These are phyloP conservation scores for Lentinula raphanica DNA, from an alignment of 768 basidiomycete genomes.

Conservation along the genomic window DNA sequence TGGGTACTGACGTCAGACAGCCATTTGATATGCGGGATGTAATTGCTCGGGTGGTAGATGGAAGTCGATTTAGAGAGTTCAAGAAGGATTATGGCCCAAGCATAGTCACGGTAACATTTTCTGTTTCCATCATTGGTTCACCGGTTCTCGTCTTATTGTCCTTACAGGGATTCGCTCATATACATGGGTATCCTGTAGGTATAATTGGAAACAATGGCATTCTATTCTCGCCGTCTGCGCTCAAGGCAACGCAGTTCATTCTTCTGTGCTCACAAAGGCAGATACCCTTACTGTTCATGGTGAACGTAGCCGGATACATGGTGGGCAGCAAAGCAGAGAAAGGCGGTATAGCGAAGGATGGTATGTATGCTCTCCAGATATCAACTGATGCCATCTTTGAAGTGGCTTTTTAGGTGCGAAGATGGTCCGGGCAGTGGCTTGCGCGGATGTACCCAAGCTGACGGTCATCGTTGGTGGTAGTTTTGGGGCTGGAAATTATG, in stretches of 20 bases:
- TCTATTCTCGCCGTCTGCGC: conserved; percentile 86
- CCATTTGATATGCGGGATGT: conserved; percentile 93
- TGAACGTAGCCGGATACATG: conserved; percentile 97
- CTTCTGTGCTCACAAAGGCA: conserved; percentile 87
- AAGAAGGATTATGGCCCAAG: conserved; percentile 94
- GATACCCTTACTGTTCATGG: conserved; percentile 88
- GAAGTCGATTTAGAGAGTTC: conserved; percentile 89
- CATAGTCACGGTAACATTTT: conserved; percentile 67
- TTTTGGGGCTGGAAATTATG: conserved; percentile 94
- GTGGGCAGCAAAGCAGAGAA: conserved; percentile 93
- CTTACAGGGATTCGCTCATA: conserved; percentile 74
- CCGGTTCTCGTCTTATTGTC: background rate
- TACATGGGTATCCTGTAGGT: conserved; percentile 87
- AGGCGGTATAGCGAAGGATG: conserved; percentile 93
- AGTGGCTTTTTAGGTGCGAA: conserved; percentile 57
- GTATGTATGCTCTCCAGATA: conserved; percentile 21
- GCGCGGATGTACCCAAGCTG: conserved; percentile 90
- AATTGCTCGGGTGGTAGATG: conserved; percentile 87
- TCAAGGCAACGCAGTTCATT: conserved; percentile 95
- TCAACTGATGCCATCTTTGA: background rate
- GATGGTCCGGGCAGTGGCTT: conserved; percentile 94
- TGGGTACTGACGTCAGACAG: conserved; percentile 85
- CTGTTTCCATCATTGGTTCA: background rate
- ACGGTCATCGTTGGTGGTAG: conserved; percentile 92
- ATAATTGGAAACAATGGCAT: conserved; percentile 95